Evolutionary conservation across 2,329 filamentous ascomycete genomes (phyloP).

Genomic region (Trichoderma hamatum): DNA sequence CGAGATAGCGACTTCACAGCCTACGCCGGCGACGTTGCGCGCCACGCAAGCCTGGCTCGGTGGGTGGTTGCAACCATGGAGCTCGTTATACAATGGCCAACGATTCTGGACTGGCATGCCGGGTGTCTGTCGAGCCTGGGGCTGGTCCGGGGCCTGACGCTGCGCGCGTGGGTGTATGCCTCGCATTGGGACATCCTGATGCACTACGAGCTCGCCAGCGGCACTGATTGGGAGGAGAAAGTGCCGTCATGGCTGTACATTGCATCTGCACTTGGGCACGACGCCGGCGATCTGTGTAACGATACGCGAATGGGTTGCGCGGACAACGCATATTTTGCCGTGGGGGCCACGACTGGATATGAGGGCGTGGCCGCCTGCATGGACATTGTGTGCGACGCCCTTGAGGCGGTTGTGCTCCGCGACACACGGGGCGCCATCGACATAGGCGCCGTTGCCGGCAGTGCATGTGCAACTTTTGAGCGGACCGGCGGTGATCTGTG

Average conservation of each 20-base stretch:
- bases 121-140: conserved; percentile 11
- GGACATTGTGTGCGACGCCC: conserved; percentile 21
- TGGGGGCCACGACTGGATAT: conserved; percentile 12
- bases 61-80: not conserved
- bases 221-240: conserved; percentile 1
- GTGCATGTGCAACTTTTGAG: conserved; percentile 18
- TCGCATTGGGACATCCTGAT: conserved; percentile 11
- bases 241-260: conserved; percentile 11
- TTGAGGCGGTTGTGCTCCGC: conserved; percentile 7
- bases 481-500: conserved; percentile 13
- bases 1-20: conserved; percentile 16
- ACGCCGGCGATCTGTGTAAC: not conserved
- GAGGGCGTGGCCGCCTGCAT: conserved; percentile 25
- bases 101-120: conserved; percentile 17
- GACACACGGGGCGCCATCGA: conserved; percentile 18
- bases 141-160: conserved; percentile 4
- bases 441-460: not conserved
- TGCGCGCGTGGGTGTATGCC: conserved; percentile 3
- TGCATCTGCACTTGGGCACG: conserved; percentile 13
- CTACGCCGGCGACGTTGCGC: not conserved
- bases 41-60: conserved; percentile 4
- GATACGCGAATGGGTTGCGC: conserved; percentile 8
- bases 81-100: not conserved
- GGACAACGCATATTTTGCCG: conserved; percentile 13
- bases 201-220: conserved; percentile 16